Evolutionary conservation across 2,329 filamentous ascomycete genomes (phyloP).

Genomic region (Verticillium tricorpus): DNA sequence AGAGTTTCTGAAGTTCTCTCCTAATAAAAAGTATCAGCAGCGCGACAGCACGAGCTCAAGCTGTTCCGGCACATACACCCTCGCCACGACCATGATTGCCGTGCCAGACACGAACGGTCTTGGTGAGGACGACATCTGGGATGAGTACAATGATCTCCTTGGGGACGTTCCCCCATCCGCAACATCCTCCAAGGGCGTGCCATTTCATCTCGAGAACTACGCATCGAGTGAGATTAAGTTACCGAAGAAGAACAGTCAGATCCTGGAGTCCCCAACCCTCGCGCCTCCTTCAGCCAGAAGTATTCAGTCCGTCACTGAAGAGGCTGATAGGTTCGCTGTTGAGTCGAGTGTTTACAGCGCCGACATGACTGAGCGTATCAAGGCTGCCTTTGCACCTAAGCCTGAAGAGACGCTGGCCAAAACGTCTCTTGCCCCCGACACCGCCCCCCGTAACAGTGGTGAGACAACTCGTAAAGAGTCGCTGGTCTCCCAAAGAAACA

Average conservation of each 20-base stretch:
- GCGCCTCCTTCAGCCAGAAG: conserved; percentile 8
- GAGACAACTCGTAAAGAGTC: conserved; percentile 8
- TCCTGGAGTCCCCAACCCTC: conserved; percentile 45
- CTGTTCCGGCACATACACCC: conserved; percentile 59
- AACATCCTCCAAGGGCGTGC: conserved; percentile 50
- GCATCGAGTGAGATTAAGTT: conserved; percentile 23
- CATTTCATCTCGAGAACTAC: conserved; percentile 52
- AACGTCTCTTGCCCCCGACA: conserved; percentile 15
- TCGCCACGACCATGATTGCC: conserved; percentile 60
- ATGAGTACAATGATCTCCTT: conserved; percentile 87
- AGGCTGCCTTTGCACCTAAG: conserved; percentile 37
- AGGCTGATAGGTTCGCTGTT: conserved; percentile 20
- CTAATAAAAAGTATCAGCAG: conserved; percentile 66
- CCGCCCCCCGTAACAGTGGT: neutral
- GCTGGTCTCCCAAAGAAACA: conserved; percentile 15
- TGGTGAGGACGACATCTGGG: conserved; percentile 85
- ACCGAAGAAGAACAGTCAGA: conserved; percentile 23
- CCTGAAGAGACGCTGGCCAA: conserved; percentile 19
- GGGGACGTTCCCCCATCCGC: conserved; percentile 54
- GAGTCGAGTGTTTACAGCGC: conserved; percentile 50
- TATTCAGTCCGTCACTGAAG: neutral
- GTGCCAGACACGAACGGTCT: conserved; percentile 60
- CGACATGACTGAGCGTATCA: conserved; percentile 50
- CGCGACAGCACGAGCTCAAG: conserved; percentile 46
- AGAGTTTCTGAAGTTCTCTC: conserved; percentile 73